Evolutionary conservation across 2,329 filamentous ascomycete species (phyloP), one percentile per base, ranked within the genome.

Genomic region (Hypoxylon sp.): DNA sequence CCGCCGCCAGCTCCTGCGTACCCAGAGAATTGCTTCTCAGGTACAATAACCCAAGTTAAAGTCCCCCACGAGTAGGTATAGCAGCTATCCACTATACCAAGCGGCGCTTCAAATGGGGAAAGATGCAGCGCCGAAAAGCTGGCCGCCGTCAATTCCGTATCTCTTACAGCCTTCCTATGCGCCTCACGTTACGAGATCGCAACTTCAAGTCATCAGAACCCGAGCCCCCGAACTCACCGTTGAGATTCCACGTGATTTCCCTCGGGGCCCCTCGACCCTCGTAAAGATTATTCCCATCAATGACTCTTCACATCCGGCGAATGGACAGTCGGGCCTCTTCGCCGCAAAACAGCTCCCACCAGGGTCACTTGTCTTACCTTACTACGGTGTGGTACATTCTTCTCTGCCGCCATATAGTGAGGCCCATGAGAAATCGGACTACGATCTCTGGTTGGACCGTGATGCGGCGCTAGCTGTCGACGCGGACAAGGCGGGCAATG

Each of bases 391-490:
- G 14, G 79, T 88, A 48, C 88, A 91, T 75, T 78, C 79, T 65
- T 78, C 72, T 54, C 53, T 14, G 68, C 75, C 45, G 63, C 72
- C 54, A 55, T 72, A 69, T 72, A 78, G 76, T 16, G 9, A 44
- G 11, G 49, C 33, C 1, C 78, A 85, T 65, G 78, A 78, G n/a
- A 60, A 72, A 12, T 86, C 84, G 5, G 85, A 91, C 77, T 91
- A 91, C 72, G 89, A 91, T 73, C 78, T 91, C 24, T 89, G 86
- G 82, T 78, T 91, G 18, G 86, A 88, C 75, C 80, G 82, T 18
- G 86, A 84, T 18, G 80, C 77, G 0, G 84, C 83, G 14, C 78
- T 89, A 0, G 87, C 87, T 2, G 84, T 91, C 3, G 89, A 91
- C 71, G 89, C 88, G 2, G 83, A 80, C 14, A 74, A 73, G 36